Base-by-base conservation (phyloP, 2,329 filamentous ascomycete genomes). In the Talaromyces sp. region DNA sequence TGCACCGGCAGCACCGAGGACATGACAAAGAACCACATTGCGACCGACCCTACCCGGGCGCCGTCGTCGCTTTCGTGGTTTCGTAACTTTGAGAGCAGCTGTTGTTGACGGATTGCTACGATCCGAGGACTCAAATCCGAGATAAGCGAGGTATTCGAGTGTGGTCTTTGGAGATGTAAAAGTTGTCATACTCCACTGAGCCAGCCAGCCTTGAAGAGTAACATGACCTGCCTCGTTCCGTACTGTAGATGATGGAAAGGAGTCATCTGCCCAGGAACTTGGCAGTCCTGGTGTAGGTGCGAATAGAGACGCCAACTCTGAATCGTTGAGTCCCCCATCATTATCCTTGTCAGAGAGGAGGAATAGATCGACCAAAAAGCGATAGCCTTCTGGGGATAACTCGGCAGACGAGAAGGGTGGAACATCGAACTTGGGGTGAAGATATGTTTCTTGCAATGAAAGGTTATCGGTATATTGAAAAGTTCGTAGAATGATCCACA, bases 171-270 rank as follows among this genome's bases (percentile, higher is more conserved):
- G 94, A 64, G 96, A 93, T 67, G 96, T 88, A 72, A 98, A 99
- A 0, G 95, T 99, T 0, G 95, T 99, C 95, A 99, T 99, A 75
- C 93, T 97, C 95, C 95, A 99, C 73, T 99, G 95, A 3, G 95
- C 95, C 43, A 99, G 86, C 95, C 95, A 99, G 1, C 95, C 95
- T 77, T 99, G 95, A 3, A 99, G 83, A 1, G 95, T 99, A 67
- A 99, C 93, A 75, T 98, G 88, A 0, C 95, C 95, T 9, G 92
- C 92, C 78, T 99, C 95, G 74, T 97, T 98, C 49, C 92, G 89
- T 19, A 98, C 94, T 0, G 95, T 97, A 27, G 92, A 96, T 0
- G 91, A 93, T 1, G 95, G 95, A 73, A 99, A 99, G 0, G 88
- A 91, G 1, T 90, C 90, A 68, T 97, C 93, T 0, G 88, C 82